A percentile compares a stretch with the other conserved stretches of the same genome.
Conservation (phyloP, 148 eudicot species). For the Fagopyrum tataricum region DNA sequence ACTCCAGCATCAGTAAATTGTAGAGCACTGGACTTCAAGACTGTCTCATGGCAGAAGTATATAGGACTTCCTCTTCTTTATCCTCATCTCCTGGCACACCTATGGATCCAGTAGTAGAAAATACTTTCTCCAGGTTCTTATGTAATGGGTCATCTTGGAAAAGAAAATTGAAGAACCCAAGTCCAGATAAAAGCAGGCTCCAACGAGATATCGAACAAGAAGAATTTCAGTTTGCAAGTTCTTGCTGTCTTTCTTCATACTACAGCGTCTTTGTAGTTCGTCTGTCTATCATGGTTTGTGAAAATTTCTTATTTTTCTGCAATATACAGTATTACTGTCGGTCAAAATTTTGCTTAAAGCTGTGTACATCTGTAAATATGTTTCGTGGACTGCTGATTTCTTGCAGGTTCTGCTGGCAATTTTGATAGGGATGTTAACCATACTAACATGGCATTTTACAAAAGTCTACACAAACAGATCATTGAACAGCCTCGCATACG, state of each 20-base stretch:
- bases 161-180: slow-evolving; percentile 17
- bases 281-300: slow-evolving; percentile 85
- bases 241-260: slow-evolving; percentile 63
- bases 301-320: background rate
- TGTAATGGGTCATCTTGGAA: slow-evolving; percentile 23
- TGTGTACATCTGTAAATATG: background rate
- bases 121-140: slow-evolving; percentile 17
- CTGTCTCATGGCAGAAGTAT: slow-evolving; percentile 20
- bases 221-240: slow-evolving; percentile 53
- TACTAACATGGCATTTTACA: slow-evolving; percentile 94
- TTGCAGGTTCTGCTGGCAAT: slow-evolving; percentile 88
- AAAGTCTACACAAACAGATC: slow-evolving; percentile 82
- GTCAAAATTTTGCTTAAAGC: background rate
- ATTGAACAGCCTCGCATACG: slow-evolving; percentile 66
- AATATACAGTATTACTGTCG: background rate
- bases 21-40: slow-evolving; percentile 8
- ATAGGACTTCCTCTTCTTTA: slow-evolving; percentile 19
- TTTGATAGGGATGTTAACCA: slow-evolving; percentile 79
- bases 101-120: slow-evolving; percentile 28
- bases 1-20: slow-evolving; percentile 3
- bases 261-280: slow-evolving; percentile 94
- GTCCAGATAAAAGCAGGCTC: slow-evolving; percentile 31
- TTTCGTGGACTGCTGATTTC: slow-evolving; percentile 3
- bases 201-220: slow-evolving; percentile 62
- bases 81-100: slow-evolving; percentile 24